phyloP scores from a whole-genome alignment of 1,284 basidiomycete genomes.

The Phlebopus sp. region DNA sequence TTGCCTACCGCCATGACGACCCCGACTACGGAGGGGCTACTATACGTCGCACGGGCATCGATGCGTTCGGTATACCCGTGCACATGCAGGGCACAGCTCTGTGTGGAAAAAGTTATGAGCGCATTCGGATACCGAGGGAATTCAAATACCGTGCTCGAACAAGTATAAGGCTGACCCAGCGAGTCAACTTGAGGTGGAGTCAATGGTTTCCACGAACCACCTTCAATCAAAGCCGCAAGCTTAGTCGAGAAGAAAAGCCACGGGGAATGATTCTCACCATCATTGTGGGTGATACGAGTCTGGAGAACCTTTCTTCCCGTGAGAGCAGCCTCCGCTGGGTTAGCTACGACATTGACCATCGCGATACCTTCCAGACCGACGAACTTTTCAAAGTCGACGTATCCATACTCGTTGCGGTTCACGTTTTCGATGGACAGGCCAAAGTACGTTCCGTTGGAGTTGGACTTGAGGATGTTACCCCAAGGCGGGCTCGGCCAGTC shows the following conservation, averaged over 20 bases:
- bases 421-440: slow-evolving; percentile 83
- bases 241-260: neutral
- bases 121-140: neutral
- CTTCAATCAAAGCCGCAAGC: slow-evolving; percentile 34
- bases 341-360: slow-evolving; percentile 86
- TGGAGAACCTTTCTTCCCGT: slow-evolving; percentile 78
- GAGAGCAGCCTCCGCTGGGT: slow-evolving; percentile 74
- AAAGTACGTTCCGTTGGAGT: slow-evolving; percentile 98
- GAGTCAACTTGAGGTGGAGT: slow-evolving; percentile 78
- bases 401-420: slow-evolving; percentile 85
- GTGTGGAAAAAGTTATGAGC: slow-evolving; percentile 30
- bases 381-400: slow-evolving; percentile 98
- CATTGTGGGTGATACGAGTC: slow-evolving; percentile 93
- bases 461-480: slow-evolving; percentile 94
- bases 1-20: slow-evolving; percentile 97
- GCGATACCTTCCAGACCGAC: slow-evolving; percentile 95
- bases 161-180: slow-evolving; percentile 72
- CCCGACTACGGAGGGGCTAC: slow-evolving; percentile 88
- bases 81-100: slow-evolving; percentile 86
- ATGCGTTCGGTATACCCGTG: slow-evolving; percentile 95
- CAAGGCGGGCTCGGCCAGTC: slow-evolving; percentile 72
- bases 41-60: slow-evolving; percentile 90
- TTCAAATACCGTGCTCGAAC: slow-evolving; percentile 60
- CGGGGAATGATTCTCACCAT: slow-evolving; percentile 53
- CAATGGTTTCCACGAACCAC: slow-evolving; percentile 85